phyloP scores from a whole-genome alignment of 2,329 filamentous ascomycete species.

The Colletotrichum destructivum region DNA sequence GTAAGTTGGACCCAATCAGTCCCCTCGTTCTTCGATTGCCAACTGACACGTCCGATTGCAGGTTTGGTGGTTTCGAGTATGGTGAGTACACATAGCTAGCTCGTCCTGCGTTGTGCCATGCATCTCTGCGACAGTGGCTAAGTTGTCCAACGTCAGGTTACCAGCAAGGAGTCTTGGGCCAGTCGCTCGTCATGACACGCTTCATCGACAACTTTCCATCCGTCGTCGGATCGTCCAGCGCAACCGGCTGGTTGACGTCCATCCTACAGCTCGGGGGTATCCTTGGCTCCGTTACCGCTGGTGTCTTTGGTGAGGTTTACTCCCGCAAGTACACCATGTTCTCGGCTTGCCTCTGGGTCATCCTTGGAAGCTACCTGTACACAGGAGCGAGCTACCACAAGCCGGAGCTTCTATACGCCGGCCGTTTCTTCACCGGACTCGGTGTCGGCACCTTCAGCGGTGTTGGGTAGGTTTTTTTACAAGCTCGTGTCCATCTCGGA shows the following conservation, averaged over 20 bases:
- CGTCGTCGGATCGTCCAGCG: constrained; percentile 61
- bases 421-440: constrained; percentile 64
- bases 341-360: constrained; percentile 62
- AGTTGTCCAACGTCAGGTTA: constrained; percentile 47
- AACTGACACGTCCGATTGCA: constrained; percentile 42
- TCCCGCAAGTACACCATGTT: constrained; percentile 69
- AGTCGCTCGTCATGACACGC: constrained; percentile 67
- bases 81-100: constrained; percentile 46
- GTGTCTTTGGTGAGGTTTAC: constrained; percentile 64
- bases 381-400: constrained; percentile 57
- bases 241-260: constrained; percentile 67
- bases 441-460: constrained; percentile 64
- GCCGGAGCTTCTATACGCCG: constrained; percentile 61
- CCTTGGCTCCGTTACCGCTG: constrained; percentile 63
- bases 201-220: constrained; percentile 66
- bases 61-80: constrained; percentile 67
- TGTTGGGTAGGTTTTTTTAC: constrained; percentile 48
- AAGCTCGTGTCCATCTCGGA: too few species aligned
- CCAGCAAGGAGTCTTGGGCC: constrained; percentile 66
- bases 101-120: too few species aligned
- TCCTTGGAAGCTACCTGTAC: constrained; percentile 62
- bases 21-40: not conserved
- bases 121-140: too few species aligned
- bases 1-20: constrained; percentile 45
- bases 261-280: constrained; percentile 66